These are phyloP conservation scores for Buxus sempervirens DNA, from an alignment of 164 flowering plant species.

Conservation along the genomic window DNA sequence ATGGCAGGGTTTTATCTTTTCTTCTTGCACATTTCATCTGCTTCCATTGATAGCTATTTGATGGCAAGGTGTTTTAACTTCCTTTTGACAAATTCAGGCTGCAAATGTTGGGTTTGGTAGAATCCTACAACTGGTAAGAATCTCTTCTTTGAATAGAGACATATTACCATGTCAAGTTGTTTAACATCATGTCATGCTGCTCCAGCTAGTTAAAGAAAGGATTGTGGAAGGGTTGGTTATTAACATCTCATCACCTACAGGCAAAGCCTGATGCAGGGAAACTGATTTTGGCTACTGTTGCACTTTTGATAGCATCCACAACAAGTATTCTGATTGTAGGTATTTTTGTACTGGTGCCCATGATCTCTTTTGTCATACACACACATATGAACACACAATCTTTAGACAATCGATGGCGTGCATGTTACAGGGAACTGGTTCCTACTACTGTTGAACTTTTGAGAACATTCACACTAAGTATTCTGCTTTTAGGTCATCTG, in stretches of 20 bases:
- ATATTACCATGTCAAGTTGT: no score
- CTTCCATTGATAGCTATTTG: conserved; percentile 1
- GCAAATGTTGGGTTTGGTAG: conserved; percentile 83
- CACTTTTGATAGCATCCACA: conserved; percentile 63
- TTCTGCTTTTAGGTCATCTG: conserved; percentile 49
- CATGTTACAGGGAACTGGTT: conserved; percentile 21
- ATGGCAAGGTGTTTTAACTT: conserved; percentile 8
- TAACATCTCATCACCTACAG: conserved; percentile 30
- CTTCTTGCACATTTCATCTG: neutral
- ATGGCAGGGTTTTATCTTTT: neutral
- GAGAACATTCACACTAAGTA: conserved; percentile 55
- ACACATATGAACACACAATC: neutral
- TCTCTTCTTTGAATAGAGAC: neutral
- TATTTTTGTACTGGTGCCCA: conserved; percentile 12
- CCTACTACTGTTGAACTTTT: conserved; percentile 66
- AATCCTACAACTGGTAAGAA: conserved; percentile 72
- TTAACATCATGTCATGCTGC: no score
- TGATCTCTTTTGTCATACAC: neutral
- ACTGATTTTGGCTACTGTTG: conserved; percentile 59
- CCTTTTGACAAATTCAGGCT: conserved; percentile 42
- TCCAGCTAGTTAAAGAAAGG: no score
- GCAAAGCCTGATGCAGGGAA: conserved; percentile 81
- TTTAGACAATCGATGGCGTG: no score
- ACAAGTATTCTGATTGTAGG: conserved; percentile 61
- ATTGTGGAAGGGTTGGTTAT: neutral